phyloP scores from a whole-genome alignment of 345 rosid genomes.

The rapeseed (Brassica napus) region DNA sequence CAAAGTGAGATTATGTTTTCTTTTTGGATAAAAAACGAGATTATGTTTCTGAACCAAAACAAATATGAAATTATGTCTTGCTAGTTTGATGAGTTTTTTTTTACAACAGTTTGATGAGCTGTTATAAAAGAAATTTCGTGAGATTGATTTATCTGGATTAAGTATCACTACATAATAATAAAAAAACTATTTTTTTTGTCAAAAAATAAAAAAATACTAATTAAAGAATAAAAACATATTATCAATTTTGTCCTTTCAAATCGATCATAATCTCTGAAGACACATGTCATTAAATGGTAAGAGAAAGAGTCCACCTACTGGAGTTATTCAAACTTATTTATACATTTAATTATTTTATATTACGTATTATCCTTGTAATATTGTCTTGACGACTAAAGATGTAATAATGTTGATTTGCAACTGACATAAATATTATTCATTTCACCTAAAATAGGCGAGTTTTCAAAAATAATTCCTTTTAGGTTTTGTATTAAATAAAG shows the following conservation, averaged over 20 bases:
- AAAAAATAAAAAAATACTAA: background rate
- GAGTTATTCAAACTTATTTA: conserved; percentile 11
- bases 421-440: conserved; percentile 11
- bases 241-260: conserved; percentile 7
- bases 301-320: conserved; percentile 27
- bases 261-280: conserved; percentile 13
- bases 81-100: background rate
- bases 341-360: conserved; percentile 11
- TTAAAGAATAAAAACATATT: background rate
- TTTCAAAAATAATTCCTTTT: background rate
- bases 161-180: no score
- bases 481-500: background rate
- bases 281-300: conserved; percentile 19
- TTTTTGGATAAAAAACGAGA: background rate
- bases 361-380: conserved; percentile 3
- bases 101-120: background rate
- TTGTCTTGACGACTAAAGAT: background rate
- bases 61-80: background rate
- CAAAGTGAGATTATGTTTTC: background rate
- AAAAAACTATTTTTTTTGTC: background rate
- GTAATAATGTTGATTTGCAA: background rate
- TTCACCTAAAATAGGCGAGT: background rate
- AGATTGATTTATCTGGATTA: background rate
- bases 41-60: background rate
- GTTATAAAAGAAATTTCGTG: background rate